phyloP scores from a whole-genome alignment of 2,329 filamentous ascomycete genomes.

The Fusarium incarnatum region DNA sequence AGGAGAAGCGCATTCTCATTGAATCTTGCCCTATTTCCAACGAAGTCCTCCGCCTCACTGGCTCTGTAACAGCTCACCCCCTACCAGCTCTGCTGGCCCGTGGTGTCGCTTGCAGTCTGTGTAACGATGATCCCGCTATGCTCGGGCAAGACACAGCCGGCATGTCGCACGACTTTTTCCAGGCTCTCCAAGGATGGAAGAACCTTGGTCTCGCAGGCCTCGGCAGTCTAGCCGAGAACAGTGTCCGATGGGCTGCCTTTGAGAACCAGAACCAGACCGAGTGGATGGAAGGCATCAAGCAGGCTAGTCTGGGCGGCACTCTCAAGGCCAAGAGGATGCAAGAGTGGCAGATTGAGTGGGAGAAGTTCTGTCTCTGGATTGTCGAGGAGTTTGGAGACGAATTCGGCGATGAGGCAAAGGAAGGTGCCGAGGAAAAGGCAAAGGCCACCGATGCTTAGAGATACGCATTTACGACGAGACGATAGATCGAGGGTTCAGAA shows the following conservation, averaged over 20 bases:
- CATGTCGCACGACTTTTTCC: conserved; percentile 95
- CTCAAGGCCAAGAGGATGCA: conserved; percentile 78
- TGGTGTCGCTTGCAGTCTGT: conserved; percentile 84
- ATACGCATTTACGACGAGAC: not conserved
- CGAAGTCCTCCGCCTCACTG: conserved; percentile 83
- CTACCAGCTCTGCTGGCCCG: conserved; percentile 86
- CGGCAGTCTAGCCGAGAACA: conserved; percentile 90
- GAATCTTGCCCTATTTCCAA: conserved; percentile 94
- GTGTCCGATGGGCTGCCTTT: conserved; percentile 88
- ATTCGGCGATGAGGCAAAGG: conserved; percentile 57
- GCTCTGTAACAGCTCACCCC: conserved; percentile 80
- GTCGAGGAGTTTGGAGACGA: conserved; percentile 79
- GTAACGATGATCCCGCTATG: conserved; percentile 92
- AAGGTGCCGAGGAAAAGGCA: conserved; percentile 26
- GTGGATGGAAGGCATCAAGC: conserved; percentile 79
- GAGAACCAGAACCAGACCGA: conserved; percentile 79
- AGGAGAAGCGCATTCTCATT: conserved; percentile 86
- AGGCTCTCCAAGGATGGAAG: conserved; percentile 89
- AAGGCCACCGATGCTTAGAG: conserved; percentile 1
- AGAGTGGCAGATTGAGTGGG: conserved; percentile 85
- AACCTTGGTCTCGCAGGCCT: conserved; percentile 90
- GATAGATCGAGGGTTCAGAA: conserved; percentile 11
- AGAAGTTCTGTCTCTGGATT: conserved; percentile 91
- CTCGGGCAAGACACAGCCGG: conserved; percentile 84
- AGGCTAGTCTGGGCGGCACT: conserved; percentile 77